A percentile compares a stretch with the other conserved stretches of the same genome.
Conservation (phyloP, 352 stramenopile genomes). For the Pythium folliculosum region DNA sequence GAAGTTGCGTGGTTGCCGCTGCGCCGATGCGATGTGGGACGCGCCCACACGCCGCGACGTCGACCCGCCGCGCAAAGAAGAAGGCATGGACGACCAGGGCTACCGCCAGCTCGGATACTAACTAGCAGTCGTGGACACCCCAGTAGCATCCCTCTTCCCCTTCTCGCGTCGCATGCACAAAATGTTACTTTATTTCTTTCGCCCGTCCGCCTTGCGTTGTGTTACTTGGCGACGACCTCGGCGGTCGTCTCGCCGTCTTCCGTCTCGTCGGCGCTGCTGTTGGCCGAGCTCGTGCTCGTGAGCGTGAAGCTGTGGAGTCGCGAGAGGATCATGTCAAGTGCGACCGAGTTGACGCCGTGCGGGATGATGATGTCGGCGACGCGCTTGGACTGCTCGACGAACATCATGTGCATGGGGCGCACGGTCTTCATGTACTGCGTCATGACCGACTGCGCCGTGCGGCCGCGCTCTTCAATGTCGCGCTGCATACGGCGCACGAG, state of each 20-base stretch:
- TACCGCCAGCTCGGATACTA: constrained; percentile 38
- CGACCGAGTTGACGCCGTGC: constrained; percentile 92
- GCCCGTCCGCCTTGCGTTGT: background rate
- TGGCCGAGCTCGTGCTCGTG: constrained; percentile 45
- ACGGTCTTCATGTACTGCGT: constrained; percentile 98
- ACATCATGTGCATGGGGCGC: constrained; percentile 98
- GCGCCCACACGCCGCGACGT: constrained; percentile 8
- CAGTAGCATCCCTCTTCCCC: too few relatives aligned
- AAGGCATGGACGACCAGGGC: constrained; percentile 42
- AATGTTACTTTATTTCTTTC: constrained; percentile 12
- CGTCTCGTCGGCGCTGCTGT: constrained; percentile 48
- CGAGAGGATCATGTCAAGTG: constrained; percentile 93
- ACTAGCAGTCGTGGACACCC: background rate
- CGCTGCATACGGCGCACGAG: constrained; percentile 92
- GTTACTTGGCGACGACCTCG: constrained; percentile 15
- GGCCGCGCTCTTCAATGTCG: constrained; percentile 94
- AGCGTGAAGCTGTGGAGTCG: constrained; percentile 81
- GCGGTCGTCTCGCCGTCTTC: constrained; percentile 22
- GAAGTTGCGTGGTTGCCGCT: constrained; percentile 29
- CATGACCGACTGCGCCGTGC: constrained; percentile 94
- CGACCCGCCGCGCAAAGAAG: constrained; percentile 10
- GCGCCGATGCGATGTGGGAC: constrained; percentile 39
- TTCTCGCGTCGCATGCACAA: background rate
- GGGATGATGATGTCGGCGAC: constrained; percentile 96
- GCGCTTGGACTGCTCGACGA: constrained; percentile 96